Conservation (phyloP, 306 rosid species). For the Echinosophora koreensis region DNA sequence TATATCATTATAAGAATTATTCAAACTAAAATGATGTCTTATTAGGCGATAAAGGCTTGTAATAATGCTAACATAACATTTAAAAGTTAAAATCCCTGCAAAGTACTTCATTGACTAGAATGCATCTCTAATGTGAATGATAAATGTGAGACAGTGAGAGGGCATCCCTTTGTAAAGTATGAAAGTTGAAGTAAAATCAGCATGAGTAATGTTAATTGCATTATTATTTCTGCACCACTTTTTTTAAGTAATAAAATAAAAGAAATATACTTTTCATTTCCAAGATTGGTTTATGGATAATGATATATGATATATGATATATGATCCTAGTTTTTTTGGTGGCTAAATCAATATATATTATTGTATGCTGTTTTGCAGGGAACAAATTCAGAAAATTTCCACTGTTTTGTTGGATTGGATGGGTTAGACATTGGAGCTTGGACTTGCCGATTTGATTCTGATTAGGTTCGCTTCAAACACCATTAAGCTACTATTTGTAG, state of each 20-base stretch:
- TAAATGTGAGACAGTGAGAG: background rate
- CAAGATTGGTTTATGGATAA: background rate
- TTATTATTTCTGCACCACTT: too few species aligned
- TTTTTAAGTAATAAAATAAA: too few species aligned
- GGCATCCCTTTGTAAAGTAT: conserved; percentile 9
- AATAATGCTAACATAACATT: too few species aligned
- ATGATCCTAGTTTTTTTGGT: background rate
- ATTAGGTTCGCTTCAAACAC: too few species aligned
- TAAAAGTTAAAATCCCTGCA: conserved; percentile 6
- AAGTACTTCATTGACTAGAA: conserved; percentile 17
- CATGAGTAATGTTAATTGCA: too few species aligned
- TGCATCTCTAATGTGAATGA: background rate
- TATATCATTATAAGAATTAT: too few species aligned
- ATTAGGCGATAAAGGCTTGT: too few species aligned
- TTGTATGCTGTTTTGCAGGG: background rate
- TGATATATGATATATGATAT: background rate
- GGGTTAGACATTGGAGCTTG: background rate
- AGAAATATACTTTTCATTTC: background rate
- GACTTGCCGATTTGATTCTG: background rate
- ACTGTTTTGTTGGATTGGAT: background rate
- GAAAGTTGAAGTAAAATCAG: background rate
- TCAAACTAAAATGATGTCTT: too few species aligned
- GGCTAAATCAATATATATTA: background rate
- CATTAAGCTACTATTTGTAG: background rate
- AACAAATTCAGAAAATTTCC: background rate